Conservation (phyloP, 2,329 filamentous ascomycete species). For the Simplicillium sp. region DNA sequence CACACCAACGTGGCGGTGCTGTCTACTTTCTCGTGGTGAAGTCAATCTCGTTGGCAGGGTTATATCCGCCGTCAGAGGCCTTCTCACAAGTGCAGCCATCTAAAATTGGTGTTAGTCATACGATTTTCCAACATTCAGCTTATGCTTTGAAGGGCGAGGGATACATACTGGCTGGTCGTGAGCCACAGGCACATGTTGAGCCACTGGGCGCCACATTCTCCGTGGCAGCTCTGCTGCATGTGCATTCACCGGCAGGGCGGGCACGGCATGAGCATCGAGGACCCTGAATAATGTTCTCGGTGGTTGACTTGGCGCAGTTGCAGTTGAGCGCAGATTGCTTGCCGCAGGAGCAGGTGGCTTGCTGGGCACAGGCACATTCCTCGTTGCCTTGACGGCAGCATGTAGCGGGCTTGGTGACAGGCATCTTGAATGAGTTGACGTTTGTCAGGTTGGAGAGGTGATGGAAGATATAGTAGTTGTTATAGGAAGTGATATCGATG, state of each 20-base stretch:
- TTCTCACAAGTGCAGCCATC: conserved; percentile 79
- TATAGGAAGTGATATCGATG: neutral
- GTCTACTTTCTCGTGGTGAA: conserved; percentile 63
- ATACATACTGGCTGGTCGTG: conserved; percentile 58
- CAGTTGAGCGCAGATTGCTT: conserved; percentile 80
- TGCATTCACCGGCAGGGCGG: conserved; percentile 71
- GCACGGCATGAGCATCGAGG: conserved; percentile 77
- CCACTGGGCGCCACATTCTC: conserved; percentile 60
- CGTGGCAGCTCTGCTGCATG: conserved; percentile 59
- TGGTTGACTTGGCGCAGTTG: conserved; percentile 65
- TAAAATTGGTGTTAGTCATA: conserved; percentile 14
- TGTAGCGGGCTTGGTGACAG: conserved; percentile 31
- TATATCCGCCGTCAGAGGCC: conserved; percentile 49
- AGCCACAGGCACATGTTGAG: conserved; percentile 66
- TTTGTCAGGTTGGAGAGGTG: neutral
- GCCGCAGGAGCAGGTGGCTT: conserved; percentile 79
- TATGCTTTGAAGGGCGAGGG: neutral
- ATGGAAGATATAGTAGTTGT: neutral
- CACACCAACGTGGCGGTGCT: too few species aligned
- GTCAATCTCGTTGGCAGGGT: conserved; percentile 66
- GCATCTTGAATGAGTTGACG: conserved; percentile 18
- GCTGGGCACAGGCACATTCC: conserved; percentile 49
- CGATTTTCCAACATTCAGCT: neutral
- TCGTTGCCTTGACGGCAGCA: conserved; percentile 46
- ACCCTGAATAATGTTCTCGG: conserved; percentile 66